Base-by-base conservation (phyloP, 768 basidiomycete species). In the Auricularia sp. region DNA sequence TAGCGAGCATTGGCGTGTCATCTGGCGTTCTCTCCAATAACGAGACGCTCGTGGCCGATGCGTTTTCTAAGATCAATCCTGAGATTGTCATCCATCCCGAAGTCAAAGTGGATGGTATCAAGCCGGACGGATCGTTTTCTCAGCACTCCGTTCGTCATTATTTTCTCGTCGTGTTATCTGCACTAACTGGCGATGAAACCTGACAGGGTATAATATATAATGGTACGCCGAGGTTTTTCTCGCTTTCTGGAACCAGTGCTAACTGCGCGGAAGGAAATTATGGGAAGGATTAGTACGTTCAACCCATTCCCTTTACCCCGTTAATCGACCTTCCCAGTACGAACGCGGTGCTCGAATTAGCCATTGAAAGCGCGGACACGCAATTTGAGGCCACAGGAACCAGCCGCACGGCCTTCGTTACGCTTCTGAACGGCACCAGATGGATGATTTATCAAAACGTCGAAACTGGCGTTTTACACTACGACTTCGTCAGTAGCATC, bases 401-500 rank as follows among this genome's bases (percentile, higher is more conserved):
- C 11, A 64, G 80, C 12, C 75, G 78, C 67, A 64, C 69, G 34
- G 86, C 86, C 0, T 80, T 89, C 61, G 80, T 78, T 8, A 81
- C 78, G 12, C 73, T 87, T 3, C 78, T 88, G 64, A 77, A 83
- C 36, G 88, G 83, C 0, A 77, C 84, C 65, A 75, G 77, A 56
- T 90, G 88, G 88, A 87, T 88, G 86, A 84, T 88, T 34, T 86
- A 81, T 69, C 74, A 75, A 12, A 88, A 90, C 69, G 72, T 77
- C 10, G 61, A 79, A 34, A 87, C 87, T 1, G 74, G 78, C 3
- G 79, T 83, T 18, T 70, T 85, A 58, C 87, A 88, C 70, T 90
- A 86, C 86, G 88, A 90, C 69, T 84, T 87, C 69, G 87, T 88
- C 64, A 70, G 86, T 78, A 3, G 36, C 53, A 36, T 66, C 23